phyloP scores from a whole-genome alignment of 352 stramenopile genomes.

The Phytophthora sp. region DNA sequence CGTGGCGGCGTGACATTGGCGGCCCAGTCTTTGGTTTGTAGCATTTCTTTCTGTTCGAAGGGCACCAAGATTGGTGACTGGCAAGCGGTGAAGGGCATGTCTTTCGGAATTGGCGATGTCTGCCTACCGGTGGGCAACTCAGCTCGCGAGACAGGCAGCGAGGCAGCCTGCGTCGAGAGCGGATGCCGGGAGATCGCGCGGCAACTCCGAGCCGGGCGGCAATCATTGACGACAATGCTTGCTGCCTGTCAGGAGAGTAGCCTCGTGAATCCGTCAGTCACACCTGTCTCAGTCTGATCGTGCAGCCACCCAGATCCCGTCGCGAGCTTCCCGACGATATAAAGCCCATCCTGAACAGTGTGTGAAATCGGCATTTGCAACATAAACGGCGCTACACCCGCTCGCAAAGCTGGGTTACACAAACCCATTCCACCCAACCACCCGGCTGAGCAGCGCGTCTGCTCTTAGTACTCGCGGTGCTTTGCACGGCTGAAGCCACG shows the following conservation, averaged over 20 bases:
- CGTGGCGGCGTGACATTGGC: too few relatives aligned
- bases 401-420: not conserved
- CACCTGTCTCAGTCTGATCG: slow-evolving; percentile 17
- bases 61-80: too few relatives aligned
- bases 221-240: not conserved
- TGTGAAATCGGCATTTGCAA: not conserved
- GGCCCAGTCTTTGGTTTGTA: too few relatives aligned
- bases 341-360: not conserved
- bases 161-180: too few relatives aligned
- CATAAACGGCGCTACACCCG: not conserved
- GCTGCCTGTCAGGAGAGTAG: slow-evolving; percentile 13
- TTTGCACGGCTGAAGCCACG: slow-evolving; percentile 18
- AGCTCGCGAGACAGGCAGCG: too few relatives aligned
- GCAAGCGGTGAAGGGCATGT: too few relatives aligned
- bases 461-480: slow-evolving; percentile 6
- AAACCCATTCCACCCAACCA: not conserved
- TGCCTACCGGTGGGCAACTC: too few relatives aligned
- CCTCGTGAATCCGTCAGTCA: slow-evolving; percentile 14
- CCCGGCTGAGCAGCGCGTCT: slow-evolving; percentile 6
- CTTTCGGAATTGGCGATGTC: too few relatives aligned
- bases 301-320: not conserved
- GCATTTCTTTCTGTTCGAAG: too few relatives aligned
- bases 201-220: too few relatives aligned
- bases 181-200: too few relatives aligned
- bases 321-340: not conserved